Evolutionary conservation across 306 rosid species (phyloP), one percentile per base, ranked within the genome.

Genomic region (Vicia faba): DNA sequence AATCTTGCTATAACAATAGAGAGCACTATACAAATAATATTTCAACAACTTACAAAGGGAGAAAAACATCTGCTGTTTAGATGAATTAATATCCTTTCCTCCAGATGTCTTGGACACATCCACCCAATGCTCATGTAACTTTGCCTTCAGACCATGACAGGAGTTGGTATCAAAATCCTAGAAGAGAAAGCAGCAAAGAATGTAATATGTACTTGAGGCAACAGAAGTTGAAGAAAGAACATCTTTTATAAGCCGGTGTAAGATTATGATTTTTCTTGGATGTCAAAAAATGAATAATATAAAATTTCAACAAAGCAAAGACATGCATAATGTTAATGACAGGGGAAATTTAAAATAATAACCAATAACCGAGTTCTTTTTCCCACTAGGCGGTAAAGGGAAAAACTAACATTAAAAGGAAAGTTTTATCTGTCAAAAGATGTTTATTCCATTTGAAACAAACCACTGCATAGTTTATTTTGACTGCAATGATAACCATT

Each of bases 91-190:
- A 79, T 85, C 86, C 39, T 69, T 77, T 75, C 88, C 79, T 35
- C 89, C 93, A 71, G 98, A 83, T 81, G 75, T 68, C 78, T 84
- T 79, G 83, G 78, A 83, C 35, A 79, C 73, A 70, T 92, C 91
- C 88, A 83, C 70, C 98, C 96, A 92, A 69, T 92, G 91, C 77
- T 83, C 74, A 11, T 86, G 73, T 75, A 92, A 80, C 63, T 72
- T 89, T 59, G 50, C 77, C 77, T 81, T 86, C 64, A 89, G 77
- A 78, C 76, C 79, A 46, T 74, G 75, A 77, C 36, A 58, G 63
- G 80, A 74, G 46, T 83, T 69, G 29, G 23, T 18, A 55, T 83
- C 64, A 28, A 77, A 69, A 80, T 80, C 91, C 98, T 92, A 71
- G 38, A 68, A 49, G 29, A 75, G 63, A 71, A 29, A 74, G 62